Base-by-base conservation (phyloP, 306 rosid genomes). In the Cucurbita ficifolia region DNA sequence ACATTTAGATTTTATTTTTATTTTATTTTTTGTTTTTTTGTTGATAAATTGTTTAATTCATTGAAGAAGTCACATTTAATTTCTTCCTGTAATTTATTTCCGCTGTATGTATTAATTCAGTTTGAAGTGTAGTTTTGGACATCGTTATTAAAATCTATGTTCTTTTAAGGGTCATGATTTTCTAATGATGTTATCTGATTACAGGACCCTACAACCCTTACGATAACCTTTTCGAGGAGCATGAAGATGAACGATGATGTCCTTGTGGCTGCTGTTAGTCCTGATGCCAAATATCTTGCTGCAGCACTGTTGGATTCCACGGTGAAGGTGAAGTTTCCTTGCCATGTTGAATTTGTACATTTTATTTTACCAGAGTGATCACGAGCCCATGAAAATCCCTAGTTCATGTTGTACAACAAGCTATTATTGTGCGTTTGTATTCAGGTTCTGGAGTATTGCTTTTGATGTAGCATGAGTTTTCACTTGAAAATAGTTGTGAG, bases 211-310 rank as follows among this genome's bases (percentile, higher is more conserved):
- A 91, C 85, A 85, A 87, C 80, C 53, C 92, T 89, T 9, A 58
- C 43, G 38, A 75, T 87, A 74, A 79, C 96, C 77, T 89, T 84
- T 85, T 89, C 87, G 77, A 83, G 81, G 76, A 84, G 90, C 40
- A 61, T 87, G 97, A 94, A 82, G 81, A 89, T 94, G 97, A 89
- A 87, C 49, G 96, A 87, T 76, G 98, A 94, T 53, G 97, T 84
- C 72, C 88, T 89, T 68, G 90, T 82, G 48, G 87, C 91, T 81
- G 86, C 89, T 80, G 83, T 89, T 45, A 94, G 97, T 79, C 98
- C 98, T 33, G 97, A 90, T 86, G 85, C 87, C 54, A 94, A 94
- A 79, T 94, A 87, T 83, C 77, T 94, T 74, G 93, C 93, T 46
- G 89, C 82, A 78, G 97, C 98, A 17, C 81, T 94, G 64, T 85